Percentiles rank a stretch among this genome's conserved stretches.
These are phyloP conservation scores for Steccherinum ochraceum DNA, from an alignment of 768 basidiomycete genomes.

Conservation along the genomic window DNA sequence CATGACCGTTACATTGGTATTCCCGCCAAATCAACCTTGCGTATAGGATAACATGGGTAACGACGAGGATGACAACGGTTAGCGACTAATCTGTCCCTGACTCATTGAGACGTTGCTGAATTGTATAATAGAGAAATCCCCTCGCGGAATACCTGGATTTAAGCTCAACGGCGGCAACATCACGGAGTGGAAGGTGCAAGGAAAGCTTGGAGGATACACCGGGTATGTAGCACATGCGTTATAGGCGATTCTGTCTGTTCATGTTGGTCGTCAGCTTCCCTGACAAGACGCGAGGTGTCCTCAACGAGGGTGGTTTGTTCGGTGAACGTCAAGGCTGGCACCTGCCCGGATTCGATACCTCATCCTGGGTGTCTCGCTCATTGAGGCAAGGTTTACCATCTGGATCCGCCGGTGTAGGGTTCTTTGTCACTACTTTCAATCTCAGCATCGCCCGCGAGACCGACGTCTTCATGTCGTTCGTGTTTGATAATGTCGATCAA, in stretches of 20 bases:
- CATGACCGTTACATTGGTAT: background rate
- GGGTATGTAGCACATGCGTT: constrained; percentile 18
- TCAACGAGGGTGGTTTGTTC: constrained; percentile 40
- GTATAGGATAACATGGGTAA: constrained; percentile 74
- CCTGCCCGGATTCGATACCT: constrained; percentile 52
- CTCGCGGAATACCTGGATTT: constrained; percentile 77
- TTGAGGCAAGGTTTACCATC: constrained; percentile 54
- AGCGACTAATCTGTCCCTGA: background rate
- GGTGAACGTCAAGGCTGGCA: constrained; percentile 44
- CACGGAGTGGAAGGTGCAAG: constrained; percentile 38
- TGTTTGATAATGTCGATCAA: constrained; percentile 55
- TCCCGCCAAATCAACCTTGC: background rate
- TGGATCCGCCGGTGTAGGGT: constrained; percentile 63
- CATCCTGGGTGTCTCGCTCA: constrained; percentile 51
- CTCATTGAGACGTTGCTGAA: background rate
- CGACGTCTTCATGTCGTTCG: constrained; percentile 71
- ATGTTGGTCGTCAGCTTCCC: constrained; percentile 33
- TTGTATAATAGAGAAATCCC: constrained; percentile 45
- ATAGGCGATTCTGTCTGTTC: background rate
- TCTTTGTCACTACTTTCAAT: constrained; percentile 72
- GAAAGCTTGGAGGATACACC: constrained; percentile 37
- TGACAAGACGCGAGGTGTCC: constrained; percentile 50
- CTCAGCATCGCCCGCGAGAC: constrained; percentile 49
- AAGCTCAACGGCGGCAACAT: constrained; percentile 51
- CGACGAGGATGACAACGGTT: constrained; percentile 50